A percentile compares a stretch with the other conserved stretches of the same genome.
Evolutionary conservation across 2,329 filamentous ascomycete species (phyloP).

Genomic region (Cordyceps cicadae): DNA sequence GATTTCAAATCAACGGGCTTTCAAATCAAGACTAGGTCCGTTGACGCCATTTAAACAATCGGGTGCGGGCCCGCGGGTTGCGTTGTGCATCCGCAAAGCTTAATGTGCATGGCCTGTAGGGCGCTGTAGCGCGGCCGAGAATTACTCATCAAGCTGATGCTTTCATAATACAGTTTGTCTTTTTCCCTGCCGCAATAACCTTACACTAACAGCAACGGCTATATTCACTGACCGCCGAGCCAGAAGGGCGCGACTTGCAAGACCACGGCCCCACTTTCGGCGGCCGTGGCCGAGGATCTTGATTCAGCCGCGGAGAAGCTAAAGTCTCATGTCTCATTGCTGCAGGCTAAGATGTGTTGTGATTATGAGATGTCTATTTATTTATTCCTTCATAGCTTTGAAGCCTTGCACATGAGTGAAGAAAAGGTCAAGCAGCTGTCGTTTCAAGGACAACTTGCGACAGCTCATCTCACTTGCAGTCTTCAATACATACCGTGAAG

Average conservation of each 20-base stretch:
- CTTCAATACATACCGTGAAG: no score
- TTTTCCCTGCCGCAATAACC: no score
- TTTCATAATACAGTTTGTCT: not conserved
- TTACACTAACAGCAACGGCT: not conserved
- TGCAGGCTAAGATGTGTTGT: not conserved
- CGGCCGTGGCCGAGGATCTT: no score
- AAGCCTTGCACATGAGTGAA: not conserved
- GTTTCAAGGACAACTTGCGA: no score
- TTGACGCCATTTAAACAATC: not conserved
- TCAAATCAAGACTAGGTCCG: not conserved
- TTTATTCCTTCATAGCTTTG: not conserved
- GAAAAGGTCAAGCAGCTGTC: no score
- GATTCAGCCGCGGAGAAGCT: no score
- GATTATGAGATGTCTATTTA: not conserved
- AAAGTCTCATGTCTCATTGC: no score
- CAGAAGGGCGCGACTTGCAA: not conserved
- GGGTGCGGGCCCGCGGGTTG: not conserved
- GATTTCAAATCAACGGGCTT: slow-evolving; percentile 9
- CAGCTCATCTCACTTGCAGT: no score
- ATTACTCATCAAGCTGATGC: slow-evolving; percentile 4
- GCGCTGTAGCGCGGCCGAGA: not conserved
- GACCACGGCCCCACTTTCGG: not conserved
- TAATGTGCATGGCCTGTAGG: not conserved
- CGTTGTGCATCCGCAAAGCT: not conserved
- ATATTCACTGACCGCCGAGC: not conserved